These are phyloP conservation scores for Pholiota conissans DNA, from an alignment of 768 basidiomycete species.

Conservation along the genomic window DNA sequence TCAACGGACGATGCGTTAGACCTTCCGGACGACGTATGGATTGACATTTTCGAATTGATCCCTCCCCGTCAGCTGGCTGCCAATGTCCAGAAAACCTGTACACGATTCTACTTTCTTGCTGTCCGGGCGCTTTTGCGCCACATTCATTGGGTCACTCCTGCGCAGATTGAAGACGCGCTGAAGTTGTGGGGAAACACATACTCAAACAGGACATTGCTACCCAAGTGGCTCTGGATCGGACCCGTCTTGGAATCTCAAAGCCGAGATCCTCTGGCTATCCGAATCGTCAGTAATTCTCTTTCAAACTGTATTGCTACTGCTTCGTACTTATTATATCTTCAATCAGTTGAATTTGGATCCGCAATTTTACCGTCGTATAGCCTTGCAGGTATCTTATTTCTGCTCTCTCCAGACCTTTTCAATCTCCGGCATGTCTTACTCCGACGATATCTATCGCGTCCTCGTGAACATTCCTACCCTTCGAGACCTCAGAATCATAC, in stretches of 20 bases:
- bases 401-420: not conserved
- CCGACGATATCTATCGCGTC: not conserved
- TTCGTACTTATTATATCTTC: not conserved
- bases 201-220: not conserved
- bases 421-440: not conserved
- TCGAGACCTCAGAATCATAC: not conserved
- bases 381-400: not conserved
- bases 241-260: not conserved
- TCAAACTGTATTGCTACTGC: too few species aligned
- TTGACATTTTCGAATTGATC: not conserved
- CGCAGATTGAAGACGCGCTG: not conserved
- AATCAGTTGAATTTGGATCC: not conserved
- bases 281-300: not conserved
- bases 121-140: not conserved
- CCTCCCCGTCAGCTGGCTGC: not conserved
- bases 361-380: not conserved
- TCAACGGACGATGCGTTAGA: too few species aligned
- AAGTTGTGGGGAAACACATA: not conserved
- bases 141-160: not conserved
- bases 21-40: not conserved
- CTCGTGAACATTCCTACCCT: not conserved
- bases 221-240: not conserved
- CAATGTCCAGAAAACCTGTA: not conserved
- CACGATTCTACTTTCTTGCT: not conserved
- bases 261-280: not conserved